Evolutionary conservation across 345 rosid genomes (phyloP), one percentile per base, ranked within the genome.

Genomic region (Eucalyptus marginata): DNA sequence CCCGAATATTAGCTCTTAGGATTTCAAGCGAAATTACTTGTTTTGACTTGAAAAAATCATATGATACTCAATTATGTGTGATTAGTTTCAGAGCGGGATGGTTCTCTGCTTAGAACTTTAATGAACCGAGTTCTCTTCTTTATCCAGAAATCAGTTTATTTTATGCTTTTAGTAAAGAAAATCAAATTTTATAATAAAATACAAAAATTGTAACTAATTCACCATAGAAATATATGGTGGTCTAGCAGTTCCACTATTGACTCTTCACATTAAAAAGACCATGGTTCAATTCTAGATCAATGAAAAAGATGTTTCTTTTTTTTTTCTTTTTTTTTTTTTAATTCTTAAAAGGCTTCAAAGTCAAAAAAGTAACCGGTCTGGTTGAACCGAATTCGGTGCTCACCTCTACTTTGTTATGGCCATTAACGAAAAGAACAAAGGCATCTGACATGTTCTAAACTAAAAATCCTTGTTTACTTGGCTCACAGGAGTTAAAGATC

Each of bases 61-160:
- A 18, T 5, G 13, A 3, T 1, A 31, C 44, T 71, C 25, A 22
- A 71, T 71, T 2, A 71, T 9, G 43, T 18, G 46, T 71, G 47
- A 22, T 36, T 13, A 13, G 83, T 71, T 36, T 36, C 1, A 2
- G 0, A 4, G 27, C 2, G 46, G 27, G 14, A 36, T 6, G 44
- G 7, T 18, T 71, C 1, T 71, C 2, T 2, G 1, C 14, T 10
- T 36, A 18, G 14, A 20, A 71, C 11, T 11, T 68, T 5, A 31
- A 17, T 33, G 4, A 36, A 17, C 6, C 3, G 2, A 68, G 13
- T 33, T 33, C 13, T 20, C 7, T 1, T 68, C 2, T 18, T 4
- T 17, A 33, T 9, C 7, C 12, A 68, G 16, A 7, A 17, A 17
- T 11, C 2, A 0, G 1, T 17, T 2, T 68, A 33, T 17, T 17